phyloP scores from a whole-genome alignment of 1,284 basidiomycete species.

The Naganishia sp. region DNA sequence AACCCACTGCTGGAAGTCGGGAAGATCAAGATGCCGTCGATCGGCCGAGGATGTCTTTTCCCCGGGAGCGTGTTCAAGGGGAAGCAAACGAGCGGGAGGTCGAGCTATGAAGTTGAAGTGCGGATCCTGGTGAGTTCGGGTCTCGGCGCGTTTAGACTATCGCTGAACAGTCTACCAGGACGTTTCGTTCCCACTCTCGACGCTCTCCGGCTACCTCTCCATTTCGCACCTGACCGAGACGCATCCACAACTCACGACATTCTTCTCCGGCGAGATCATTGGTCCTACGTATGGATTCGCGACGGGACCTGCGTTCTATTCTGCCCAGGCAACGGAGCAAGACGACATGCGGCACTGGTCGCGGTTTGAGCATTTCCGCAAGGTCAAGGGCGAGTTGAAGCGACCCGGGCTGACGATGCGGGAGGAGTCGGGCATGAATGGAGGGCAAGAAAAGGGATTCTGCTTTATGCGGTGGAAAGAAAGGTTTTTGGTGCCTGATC shows the following conservation, averaged over 20 bases:
- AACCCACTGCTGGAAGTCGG: conserved; percentile 63
- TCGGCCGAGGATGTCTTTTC: conserved; percentile 70
- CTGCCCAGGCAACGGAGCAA: conserved; percentile 80
- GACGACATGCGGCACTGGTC: conserved; percentile 90
- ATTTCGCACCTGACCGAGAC: conserved; percentile 86
- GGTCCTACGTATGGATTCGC: conserved; percentile 79
- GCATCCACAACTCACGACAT: conserved; percentile 86
- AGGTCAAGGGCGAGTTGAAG: conserved; percentile 65
- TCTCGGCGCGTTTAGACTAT: conserved; percentile 16
- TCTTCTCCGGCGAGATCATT: conserved; percentile 92
- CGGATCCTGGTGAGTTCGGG: conserved; percentile 67
- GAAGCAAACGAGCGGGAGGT: conserved; percentile 78
- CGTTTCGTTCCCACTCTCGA: conserved; percentile 76
- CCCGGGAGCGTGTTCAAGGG: conserved; percentile 75
- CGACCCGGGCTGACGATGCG: conserved; percentile 72
- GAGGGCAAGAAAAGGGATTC: conserved; percentile 50
- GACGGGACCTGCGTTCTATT: conserved; percentile 60
- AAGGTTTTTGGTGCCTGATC: conserved; percentile 89
- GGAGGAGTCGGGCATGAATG: conserved; percentile 48
- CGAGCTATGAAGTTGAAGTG: conserved; percentile 80
- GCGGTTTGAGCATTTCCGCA: conserved; percentile 81
- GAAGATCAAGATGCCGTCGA: conserved; percentile 6
- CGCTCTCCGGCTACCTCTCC: conserved; percentile 81
- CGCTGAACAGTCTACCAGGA: conserved; percentile 60
- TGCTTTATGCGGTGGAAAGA: conserved; percentile 97